A percentile compares a stretch with the other conserved stretches of the same genome.
Conservation (phyloP, 2,329 filamentous ascomycete species). For the Fusarium avenaceum region DNA sequence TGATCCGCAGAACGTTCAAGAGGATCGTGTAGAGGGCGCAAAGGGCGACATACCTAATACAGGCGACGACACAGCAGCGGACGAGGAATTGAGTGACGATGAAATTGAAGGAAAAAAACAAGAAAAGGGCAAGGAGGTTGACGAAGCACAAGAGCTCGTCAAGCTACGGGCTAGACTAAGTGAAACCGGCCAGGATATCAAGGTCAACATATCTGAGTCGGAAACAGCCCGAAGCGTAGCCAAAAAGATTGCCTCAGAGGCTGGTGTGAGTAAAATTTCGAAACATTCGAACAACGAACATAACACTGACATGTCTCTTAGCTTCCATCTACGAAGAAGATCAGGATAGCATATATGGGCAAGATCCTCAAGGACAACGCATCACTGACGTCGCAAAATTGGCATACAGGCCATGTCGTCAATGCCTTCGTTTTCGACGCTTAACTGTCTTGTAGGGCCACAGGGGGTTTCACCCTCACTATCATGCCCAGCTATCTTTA, state of each 20-base stretch:
- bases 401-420: constrained; percentile 80
- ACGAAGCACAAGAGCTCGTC: constrained; percentile 67
- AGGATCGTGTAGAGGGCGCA: constrained; percentile 51
- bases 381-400: constrained; percentile 77
- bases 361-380: constrained; percentile 79
- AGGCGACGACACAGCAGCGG: constrained; percentile 57
- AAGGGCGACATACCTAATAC: constrained; percentile 54
- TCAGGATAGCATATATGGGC: constrained; percentile 85
- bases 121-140: constrained; percentile 71
- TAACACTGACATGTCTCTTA: constrained; percentile 50
- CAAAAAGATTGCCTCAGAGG: constrained; percentile 72
- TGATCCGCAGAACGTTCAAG: constrained; percentile 70
- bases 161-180: constrained; percentile 74
- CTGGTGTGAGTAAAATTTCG: constrained; percentile 65
- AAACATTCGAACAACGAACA: not conserved
- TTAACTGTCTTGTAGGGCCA: constrained; percentile 49
- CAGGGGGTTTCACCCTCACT: not conserved
- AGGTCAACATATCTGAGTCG: constrained; percentile 67
- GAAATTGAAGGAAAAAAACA: constrained; percentile 60
- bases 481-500: constrained; percentile 10
- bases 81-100: constrained; percentile 57
- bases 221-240: constrained; percentile 76
- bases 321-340: constrained; percentile 69
- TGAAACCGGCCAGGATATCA: constrained; percentile 74
- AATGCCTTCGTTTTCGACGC: constrained; percentile 78